Base-by-base conservation (phyloP, 345 rosid genomes). In the Zanthoxylum bungeanum region DNA sequence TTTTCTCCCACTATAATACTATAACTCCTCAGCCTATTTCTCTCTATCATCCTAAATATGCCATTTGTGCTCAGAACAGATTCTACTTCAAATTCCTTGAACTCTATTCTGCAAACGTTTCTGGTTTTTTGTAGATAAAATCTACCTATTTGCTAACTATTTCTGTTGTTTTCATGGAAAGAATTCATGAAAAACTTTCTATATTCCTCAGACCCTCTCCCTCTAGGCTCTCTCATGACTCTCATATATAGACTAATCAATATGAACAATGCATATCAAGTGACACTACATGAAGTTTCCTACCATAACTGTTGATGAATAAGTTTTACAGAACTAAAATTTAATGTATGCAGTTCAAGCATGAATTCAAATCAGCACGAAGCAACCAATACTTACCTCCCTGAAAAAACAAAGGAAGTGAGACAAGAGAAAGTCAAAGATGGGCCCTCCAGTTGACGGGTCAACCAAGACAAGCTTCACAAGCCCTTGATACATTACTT, bases 401-500 rank as follows among this genome's bases (percentile, higher is more conserved):
- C 77, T 82, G 78, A 77, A 88, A 82, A 84, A 87, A 46, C 63
- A 80, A 53, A 88, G 84, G 75, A 92, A 92, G 70, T 90, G 96
- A 79, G 96, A 93, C 85, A 82, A 78, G 65, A 92, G 91, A 79
- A 92, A 84, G 81, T 92, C 93, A 64, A 90, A 62, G 70, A 87
- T 89, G 52, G 84, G 78, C 71, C 78, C 75, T 44, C 83, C 88
- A 77, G 78, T 73, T 46, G 85, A 72, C 60, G 91, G 96, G 65
- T 92, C 96, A 39, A 79, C 80, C 73, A 90, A 70, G 75, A 90
- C 89, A 65, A 92, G 88, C 86, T 87, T 90, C 69, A 88, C 64
- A 72, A 92, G 88, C 74, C 96, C 98, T 66, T 76, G 76, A 78
- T 92, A 92, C 76, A 85, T 63, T 27, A 84, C 82, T 64, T 81